phyloP scores from a whole-genome alignment of 2,329 filamentous ascomycete species.

The Trematosphaeria pertusa region DNA sequence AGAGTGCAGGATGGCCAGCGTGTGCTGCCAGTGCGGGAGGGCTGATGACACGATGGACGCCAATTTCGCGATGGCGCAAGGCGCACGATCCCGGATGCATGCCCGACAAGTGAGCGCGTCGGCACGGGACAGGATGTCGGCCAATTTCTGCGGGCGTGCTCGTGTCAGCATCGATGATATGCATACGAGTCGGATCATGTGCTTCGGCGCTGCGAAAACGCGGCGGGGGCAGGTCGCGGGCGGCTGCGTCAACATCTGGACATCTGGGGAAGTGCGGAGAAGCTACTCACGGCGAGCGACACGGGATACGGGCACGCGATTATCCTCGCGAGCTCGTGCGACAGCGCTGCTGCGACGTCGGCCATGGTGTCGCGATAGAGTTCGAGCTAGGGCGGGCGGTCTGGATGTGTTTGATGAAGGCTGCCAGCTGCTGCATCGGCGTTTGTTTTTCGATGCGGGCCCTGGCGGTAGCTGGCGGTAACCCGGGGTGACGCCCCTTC shows the following conservation, averaged over 20 bases:
- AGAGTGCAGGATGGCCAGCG: constrained; percentile 57
- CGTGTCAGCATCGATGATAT: constrained; percentile 31
- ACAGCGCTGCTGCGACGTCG: constrained; percentile 31
- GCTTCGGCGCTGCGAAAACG: constrained; percentile 18
- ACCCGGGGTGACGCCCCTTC: constrained; percentile 14
- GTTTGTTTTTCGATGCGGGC: constrained; percentile 25
- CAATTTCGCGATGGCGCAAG: constrained; percentile 58
- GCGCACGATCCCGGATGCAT: constrained; percentile 56
- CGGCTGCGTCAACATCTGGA: constrained; percentile 6
- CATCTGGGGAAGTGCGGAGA: constrained; percentile 12
- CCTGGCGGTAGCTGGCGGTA: constrained; percentile 21
- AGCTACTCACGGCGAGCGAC: constrained; percentile 55
- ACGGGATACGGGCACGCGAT: constrained; percentile 59
- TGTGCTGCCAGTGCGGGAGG: constrained; percentile 59
- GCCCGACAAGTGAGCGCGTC: constrained; percentile 46
- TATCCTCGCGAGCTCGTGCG: constrained; percentile 55
- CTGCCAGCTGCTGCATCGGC: neutral
- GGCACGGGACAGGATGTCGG: constrained; percentile 41
- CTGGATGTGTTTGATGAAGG: too few species aligned
- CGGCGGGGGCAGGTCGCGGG: too few species aligned
- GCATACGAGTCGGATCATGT: constrained; percentile 32
- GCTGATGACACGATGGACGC: constrained; percentile 54
- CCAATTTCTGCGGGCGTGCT: constrained; percentile 40
- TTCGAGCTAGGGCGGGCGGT: constrained; percentile 1
- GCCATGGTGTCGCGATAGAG: constrained; percentile 21